Evolutionary conservation across 192 early-diverging fungal genomes (phyloP).

Genomic region (Endogone sp.): DNA sequence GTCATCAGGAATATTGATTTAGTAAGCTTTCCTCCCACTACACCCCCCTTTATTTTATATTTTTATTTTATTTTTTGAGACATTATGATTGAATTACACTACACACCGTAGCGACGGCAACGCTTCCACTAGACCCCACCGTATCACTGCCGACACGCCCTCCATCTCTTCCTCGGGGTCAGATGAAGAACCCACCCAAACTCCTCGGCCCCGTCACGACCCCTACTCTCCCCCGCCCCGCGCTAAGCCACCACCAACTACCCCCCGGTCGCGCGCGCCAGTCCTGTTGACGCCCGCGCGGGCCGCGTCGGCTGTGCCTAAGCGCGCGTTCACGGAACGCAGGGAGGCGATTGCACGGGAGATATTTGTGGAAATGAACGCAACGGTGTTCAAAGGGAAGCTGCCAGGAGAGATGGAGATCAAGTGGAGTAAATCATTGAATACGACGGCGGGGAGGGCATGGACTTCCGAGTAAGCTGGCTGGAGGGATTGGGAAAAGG

Average conservation of each 20-base stretch:
- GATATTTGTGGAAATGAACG: not conserved
- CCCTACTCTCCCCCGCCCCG: too few species aligned
- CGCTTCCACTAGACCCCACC: not conserved
- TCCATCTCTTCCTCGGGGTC: not conserved
- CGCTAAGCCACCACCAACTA: not conserved
- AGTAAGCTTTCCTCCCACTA: not conserved
- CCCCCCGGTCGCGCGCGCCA: not conserved
- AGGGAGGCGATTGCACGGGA: not conserved
- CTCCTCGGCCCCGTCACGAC: not conserved
- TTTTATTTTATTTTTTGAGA: not conserved
- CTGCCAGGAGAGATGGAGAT: slow-evolving; percentile 1
- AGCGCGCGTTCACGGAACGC: not conserved
- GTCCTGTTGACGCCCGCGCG: not conserved
- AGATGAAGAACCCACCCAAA: not conserved
- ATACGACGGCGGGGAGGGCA: not conserved
- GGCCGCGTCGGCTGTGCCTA: not conserved
- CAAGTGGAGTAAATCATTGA: not conserved
- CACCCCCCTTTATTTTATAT: too few species aligned
- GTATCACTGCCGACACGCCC: too few species aligned
- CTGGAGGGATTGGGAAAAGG: not conserved
- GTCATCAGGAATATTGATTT: not conserved
- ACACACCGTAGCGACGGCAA: not conserved
- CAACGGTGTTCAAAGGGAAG: not conserved
- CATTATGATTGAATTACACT: not conserved
- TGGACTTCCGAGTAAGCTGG: not conserved